These are phyloP conservation scores for Ganoderma sinense DNA, from an alignment of 1,284 basidiomycete genomes.

Conservation along the genomic window DNA sequence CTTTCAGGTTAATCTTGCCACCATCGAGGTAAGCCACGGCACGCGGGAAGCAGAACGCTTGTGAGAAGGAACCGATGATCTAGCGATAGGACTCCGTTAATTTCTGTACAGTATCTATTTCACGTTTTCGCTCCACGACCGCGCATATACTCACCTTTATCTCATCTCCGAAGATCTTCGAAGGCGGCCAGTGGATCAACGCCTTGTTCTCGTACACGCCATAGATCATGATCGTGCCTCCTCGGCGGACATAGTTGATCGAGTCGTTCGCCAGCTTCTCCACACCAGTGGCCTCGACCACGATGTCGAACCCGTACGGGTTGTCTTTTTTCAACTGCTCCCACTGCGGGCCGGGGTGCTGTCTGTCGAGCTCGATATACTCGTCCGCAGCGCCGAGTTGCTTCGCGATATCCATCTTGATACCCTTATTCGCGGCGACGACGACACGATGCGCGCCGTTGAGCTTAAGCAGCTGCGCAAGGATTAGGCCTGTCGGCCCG, in stretches of 20 bases:
- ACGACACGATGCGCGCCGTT: constrained; percentile 60
- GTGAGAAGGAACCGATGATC: constrained; percentile 70
- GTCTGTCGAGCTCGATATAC: constrained; percentile 65
- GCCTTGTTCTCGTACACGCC: constrained; percentile 67
- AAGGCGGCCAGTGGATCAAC: constrained; percentile 62
- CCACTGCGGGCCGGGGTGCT: constrained; percentile 61
- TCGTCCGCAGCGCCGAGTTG: constrained; percentile 59
- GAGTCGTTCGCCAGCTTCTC: constrained; percentile 63
- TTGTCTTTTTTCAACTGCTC: constrained; percentile 63
- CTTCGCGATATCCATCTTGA: constrained; percentile 67
- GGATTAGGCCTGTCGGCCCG: constrained; percentile 63
- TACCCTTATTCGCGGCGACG: constrained; percentile 61
- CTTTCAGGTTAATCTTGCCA: constrained; percentile 65
- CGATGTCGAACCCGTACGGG: constrained; percentile 69
- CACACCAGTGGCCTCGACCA: constrained; percentile 69
- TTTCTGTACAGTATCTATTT: neutral
- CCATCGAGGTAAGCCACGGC: constrained; percentile 67
- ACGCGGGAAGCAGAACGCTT: constrained; percentile 68
- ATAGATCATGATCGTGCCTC: constrained; percentile 60
- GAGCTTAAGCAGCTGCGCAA: constrained; percentile 66
- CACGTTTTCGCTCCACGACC: neutral
- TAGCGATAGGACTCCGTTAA: constrained; percentile 25
- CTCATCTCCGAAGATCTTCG: constrained; percentile 69
- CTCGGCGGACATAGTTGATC: constrained; percentile 67
- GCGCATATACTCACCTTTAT: constrained; percentile 48